These are phyloP conservation scores for Pythium brachiatum DNA, from an alignment of 352 stramenopile species.

Conservation along the genomic window DNA sequence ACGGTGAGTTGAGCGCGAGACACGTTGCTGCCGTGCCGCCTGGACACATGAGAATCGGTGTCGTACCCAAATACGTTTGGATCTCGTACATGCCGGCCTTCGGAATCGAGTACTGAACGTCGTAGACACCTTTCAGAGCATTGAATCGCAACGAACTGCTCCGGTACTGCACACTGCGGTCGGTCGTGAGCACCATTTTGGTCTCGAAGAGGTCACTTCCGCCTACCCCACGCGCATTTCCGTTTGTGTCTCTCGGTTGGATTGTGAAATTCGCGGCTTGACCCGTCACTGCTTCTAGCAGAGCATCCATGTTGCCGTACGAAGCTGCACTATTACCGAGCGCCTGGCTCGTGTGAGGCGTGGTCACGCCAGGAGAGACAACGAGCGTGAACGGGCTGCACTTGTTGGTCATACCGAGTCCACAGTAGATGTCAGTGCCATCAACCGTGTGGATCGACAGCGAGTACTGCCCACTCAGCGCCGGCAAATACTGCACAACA, in stretches of 20 bases:
- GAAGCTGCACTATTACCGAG: slow-evolving; percentile 55
- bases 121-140: slow-evolving; percentile 72
- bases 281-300: slow-evolving; percentile 91
- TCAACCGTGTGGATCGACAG: slow-evolving; percentile 90
- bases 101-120: slow-evolving; percentile 93
- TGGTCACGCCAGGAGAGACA: slow-evolving; percentile 86
- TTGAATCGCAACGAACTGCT: slow-evolving; percentile 62
- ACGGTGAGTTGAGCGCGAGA: slow-evolving; percentile 42
- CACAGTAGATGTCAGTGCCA: slow-evolving; percentile 95
- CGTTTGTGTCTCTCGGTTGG: slow-evolving; percentile 93
- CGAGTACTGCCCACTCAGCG: slow-evolving; percentile 84
- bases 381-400: slow-evolving; percentile 93
- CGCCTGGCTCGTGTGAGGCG: slow-evolving; percentile 87
- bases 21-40: slow-evolving; percentile 34
- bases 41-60: slow-evolving; percentile 91
- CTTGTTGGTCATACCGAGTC: slow-evolving; percentile 84
- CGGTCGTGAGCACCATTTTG: slow-evolving; percentile 66
- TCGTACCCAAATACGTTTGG: slow-evolving; percentile 71
- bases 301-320: slow-evolving; percentile 76
- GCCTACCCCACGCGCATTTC: slow-evolving; percentile 64
- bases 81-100: slow-evolving; percentile 86
- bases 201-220: slow-evolving; percentile 80
- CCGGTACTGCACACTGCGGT: slow-evolving; percentile 73
- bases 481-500: slow-evolving; percentile 83
- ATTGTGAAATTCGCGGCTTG: slow-evolving; percentile 93